Conservation (phyloP, 768 basidiomycete genomes). For the Hericium alpestre region DNA sequence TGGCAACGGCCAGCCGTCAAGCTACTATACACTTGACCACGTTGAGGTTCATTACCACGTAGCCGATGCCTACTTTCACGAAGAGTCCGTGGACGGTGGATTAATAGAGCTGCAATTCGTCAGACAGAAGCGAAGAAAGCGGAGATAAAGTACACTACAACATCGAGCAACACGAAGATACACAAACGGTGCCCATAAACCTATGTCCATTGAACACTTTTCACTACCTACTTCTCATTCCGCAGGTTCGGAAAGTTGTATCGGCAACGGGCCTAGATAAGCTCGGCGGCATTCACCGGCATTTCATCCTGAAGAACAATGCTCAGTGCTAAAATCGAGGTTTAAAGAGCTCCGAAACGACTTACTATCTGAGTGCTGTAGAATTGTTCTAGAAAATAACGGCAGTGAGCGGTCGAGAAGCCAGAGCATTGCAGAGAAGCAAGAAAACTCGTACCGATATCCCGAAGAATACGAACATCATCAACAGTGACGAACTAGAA, state of each 20-base stretch:
- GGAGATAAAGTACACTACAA: constrained; percentile 1
- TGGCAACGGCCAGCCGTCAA: too few species aligned
- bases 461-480: constrained; percentile 91
- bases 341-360: constrained; percentile 1
- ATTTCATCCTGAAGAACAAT: constrained; percentile 73
- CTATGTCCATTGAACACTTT: constrained; percentile 34
- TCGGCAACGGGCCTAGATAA: constrained; percentile 48
- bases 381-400: constrained; percentile 63
- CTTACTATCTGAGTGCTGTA: constrained; percentile 89
- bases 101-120: not conserved
- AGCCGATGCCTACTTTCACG: too few species aligned
- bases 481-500: constrained; percentile 84
- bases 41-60: too few species aligned
- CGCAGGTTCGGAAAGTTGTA: not conserved
- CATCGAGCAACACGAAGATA: not conserved
- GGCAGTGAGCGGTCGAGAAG: not conserved
- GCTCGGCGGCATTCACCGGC: constrained; percentile 96
- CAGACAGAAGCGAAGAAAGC: not conserved
- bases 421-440: not conserved
- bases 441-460: constrained; percentile 56
- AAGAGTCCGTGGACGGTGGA: too few species aligned
- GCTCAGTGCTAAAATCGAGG: constrained; percentile 10
- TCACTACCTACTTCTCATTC: constrained; percentile 30
- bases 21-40: too few species aligned
- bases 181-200: not conserved